These are phyloP conservation scores for Euphorbia tirucalli DNA, from an alignment of 345 rosid species.

Conservation along the genomic window DNA sequence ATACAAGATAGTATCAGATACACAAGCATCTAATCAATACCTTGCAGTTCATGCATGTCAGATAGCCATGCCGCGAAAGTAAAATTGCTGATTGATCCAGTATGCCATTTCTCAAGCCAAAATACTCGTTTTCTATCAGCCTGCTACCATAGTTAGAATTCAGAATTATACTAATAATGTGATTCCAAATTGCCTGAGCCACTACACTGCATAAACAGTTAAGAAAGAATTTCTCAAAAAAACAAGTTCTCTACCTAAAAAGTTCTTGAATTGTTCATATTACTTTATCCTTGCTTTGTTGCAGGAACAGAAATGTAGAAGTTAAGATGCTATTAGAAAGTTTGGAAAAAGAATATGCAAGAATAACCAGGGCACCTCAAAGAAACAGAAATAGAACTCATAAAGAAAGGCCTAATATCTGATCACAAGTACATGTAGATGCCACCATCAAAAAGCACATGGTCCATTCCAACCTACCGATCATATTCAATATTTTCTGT, in stretches of 20 bases:
- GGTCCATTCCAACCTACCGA: constrained; percentile 38
- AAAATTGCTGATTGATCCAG: constrained; percentile 93
- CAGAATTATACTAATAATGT: background rate
- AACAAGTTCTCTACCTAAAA: too few species aligned
- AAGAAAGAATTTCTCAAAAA: background rate
- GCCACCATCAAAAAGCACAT: background rate
- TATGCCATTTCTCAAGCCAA: constrained; percentile 90
- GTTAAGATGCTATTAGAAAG: background rate
- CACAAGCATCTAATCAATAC: constrained; percentile 35
- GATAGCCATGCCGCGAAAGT: constrained; percentile 77
- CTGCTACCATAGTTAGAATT: constrained; percentile 27
- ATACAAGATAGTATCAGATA: background rate
- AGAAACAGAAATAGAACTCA: background rate
- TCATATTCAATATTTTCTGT: constrained; percentile 86
- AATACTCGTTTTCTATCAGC: constrained; percentile 84
- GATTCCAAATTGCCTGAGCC: background rate
- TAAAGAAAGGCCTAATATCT: background rate
- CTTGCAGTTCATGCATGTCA: constrained; percentile 90
- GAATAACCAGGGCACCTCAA: background rate
- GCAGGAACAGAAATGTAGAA: background rate
- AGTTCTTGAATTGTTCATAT: background rate
- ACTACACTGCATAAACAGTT: background rate
- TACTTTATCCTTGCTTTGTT: too few species aligned
- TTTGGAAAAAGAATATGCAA: background rate
- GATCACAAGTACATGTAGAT: background rate